Evolutionary conservation across 2,329 filamentous ascomycete species (phyloP), one percentile per base, ranked within the genome.

Genomic region (Tolypocladium pustulatum): DNA sequence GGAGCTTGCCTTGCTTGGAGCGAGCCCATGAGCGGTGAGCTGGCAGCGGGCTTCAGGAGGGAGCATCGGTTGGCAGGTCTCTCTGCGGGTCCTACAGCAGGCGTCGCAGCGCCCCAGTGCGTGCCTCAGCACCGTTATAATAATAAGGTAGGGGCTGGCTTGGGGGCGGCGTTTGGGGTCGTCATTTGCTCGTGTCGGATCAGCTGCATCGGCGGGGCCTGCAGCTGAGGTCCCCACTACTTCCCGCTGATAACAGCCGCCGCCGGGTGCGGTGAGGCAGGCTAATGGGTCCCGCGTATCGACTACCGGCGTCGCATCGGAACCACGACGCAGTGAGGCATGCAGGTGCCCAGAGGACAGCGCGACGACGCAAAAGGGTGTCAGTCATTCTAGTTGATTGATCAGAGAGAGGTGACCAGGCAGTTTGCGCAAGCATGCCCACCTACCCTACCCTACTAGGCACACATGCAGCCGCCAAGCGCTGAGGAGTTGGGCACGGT

Each of bases 201-300:
- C 46, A 51, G 43, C 25, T 20, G 27, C 27, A n/a, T n/a, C 49
- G 27, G 49, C 17, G 49, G 53, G 34, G 36, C 37, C 27, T 20
- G 36, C 36, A 27, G 54, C 38, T 51, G 20, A 60, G 56, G 60
- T 59, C 59, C 12, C 60, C 57, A 62, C 64, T 65, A 64, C 63
- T 54, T 63, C 59, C 43, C 53, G 49, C 49, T 63, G 66, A 64
- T 68, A 67, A 64, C 60, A 41, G n/a, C 54, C 37, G 27, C n/a
- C 15, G 37, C 15, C 54, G 37, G 27, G 17, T 10, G n/a, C 37
- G 25, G 54, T 41, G 36, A 41, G 37, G 37, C 7, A n/a, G 25
- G 37, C 54, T 55, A 55, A 22, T 55, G 54, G 54, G 25, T 9
- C 36, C 38, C 36, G 54, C 9, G 54, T 55, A 55, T 27, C 54